Base-by-base conservation (phyloP, 257 asterid genomes). In the Ilex asprella region DNA sequence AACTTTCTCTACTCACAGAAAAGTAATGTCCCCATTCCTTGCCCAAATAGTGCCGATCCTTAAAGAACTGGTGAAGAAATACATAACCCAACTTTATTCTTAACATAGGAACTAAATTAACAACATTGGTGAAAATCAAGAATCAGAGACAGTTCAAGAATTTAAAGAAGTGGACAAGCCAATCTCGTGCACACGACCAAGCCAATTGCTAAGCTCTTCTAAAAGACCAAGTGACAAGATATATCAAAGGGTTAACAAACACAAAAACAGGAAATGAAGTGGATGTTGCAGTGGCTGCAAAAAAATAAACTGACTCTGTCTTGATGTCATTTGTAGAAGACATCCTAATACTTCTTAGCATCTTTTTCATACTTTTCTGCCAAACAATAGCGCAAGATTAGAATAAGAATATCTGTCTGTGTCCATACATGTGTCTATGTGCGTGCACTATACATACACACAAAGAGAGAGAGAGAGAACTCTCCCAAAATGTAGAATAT, bases 11-110 rank as follows among this genome's bases (percentile, higher is more conserved):
- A 84, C 95, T 85, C 74, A 92, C 99, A 65, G 91, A 79, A 70
- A 92, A 81, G 81, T 89, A 87, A 76, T 67, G 86, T 21, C 99
- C 96, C 97, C 96, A 89, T 84, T 92, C 99, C 81, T 92, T 92
- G 77, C 82, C 95, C 82, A 92, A 77, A 82, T 92, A 92, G 73
- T 89, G 95, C 15, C 99, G 89, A 73, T 92, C 97, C 83, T 89
- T 92, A 77, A 92, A 92, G 75, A 92, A 92, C 99, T 89, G 81
- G 35, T 60, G 58, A 58, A 55, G 59, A 65, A 15, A 31, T 56
- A 47, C 41, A 53, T 41, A 56, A 59, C 64, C 64, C 67, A 73
- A 55, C 47, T 4, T 51, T 27, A 6, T 6, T 41, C 46, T 56
- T 10, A 39, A 7, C 16, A 15, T 29, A 31, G 27, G 10, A 15